Percentiles rank a stretch among this genome's conserved stretches.
These are phyloP conservation scores for Priceomyces melissophilus DNA, from an alignment of 805 yeast species.

Conservation along the genomic window DNA sequence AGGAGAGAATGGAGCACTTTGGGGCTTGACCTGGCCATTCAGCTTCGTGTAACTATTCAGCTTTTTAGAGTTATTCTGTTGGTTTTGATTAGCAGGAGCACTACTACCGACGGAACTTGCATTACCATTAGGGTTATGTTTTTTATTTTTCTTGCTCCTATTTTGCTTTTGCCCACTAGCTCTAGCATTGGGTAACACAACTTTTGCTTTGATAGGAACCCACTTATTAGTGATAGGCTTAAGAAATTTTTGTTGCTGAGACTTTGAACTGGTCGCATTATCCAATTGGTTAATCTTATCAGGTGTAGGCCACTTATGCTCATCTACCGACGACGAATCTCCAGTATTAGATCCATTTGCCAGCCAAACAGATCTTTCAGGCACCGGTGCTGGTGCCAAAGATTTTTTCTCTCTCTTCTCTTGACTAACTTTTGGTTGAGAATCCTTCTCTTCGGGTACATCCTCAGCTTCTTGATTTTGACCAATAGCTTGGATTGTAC, in stretches of 20 bases:
- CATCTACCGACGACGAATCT: constrained; percentile 28
- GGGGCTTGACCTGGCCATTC: not conserved
- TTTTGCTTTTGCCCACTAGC: constrained; percentile 17
- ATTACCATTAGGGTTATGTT: constrained; percentile 11
- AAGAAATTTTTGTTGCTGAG: constrained; percentile 30
- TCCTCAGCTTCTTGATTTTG: not conserved
- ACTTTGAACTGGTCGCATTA: constrained; percentile 9
- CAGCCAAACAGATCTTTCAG: constrained; percentile 43
- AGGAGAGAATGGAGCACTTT: constrained; percentile 2
- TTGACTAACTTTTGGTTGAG: constrained; percentile 8
- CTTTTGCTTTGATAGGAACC: constrained; percentile 45
- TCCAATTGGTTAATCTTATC: constrained; percentile 23
- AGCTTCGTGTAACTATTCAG: constrained; percentile 4
- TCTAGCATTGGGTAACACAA: constrained; percentile 38
- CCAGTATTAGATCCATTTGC: constrained; percentile 12
- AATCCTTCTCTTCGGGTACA: constrained; percentile 4
- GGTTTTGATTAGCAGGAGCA: constrained; percentile 2
- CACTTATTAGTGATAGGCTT: constrained; percentile 42
- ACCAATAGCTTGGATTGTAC: not conserved
- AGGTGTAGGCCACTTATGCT: constrained; percentile 44
- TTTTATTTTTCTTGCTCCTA: constrained; percentile 26
- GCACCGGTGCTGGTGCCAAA: constrained; percentile 47
- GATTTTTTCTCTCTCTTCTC: constrained; percentile 26
- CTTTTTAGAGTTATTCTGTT: constrained; percentile 6
- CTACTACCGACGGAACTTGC: constrained; percentile 13